Conservation (phyloP, 2,329 filamentous ascomycete species). For the Aspergillaceae sp. region DNA sequence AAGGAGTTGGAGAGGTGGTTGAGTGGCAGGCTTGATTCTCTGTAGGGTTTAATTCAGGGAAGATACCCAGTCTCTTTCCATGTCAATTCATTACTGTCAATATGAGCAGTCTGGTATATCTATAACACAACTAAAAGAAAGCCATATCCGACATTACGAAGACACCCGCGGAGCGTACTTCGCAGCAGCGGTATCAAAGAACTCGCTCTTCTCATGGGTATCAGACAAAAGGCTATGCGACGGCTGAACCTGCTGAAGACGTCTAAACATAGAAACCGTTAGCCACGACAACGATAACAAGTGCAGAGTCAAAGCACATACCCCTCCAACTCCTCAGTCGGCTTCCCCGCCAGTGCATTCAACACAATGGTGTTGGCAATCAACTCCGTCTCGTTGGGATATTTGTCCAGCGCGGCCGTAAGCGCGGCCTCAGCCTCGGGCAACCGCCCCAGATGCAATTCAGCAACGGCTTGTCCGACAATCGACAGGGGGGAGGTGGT, state of each 20-base stretch:
- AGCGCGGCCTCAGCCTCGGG: slow-evolving; percentile 85
- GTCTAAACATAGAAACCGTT: slow-evolving; percentile 14
- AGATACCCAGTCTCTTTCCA: background rate
- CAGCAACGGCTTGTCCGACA: slow-evolving; percentile 80
- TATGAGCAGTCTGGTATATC: background rate
- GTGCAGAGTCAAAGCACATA: slow-evolving; percentile 37
- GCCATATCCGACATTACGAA: slow-evolving; percentile 12
- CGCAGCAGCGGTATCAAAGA: slow-evolving; percentile 75
- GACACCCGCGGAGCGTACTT: slow-evolving; percentile 80
- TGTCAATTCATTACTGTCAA: slow-evolving; percentile 10
- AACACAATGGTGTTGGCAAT: slow-evolving; percentile 79
- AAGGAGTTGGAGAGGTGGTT: slow-evolving; percentile 19
- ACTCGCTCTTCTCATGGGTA: slow-evolving; percentile 71
- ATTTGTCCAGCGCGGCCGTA: slow-evolving; percentile 67
- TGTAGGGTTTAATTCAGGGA: too few relatives aligned
- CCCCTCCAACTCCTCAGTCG: slow-evolving; percentile 53
- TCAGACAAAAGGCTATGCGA: slow-evolving; percentile 65
- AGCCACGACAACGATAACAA: slow-evolving; percentile 8
- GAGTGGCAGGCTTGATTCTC: background rate
- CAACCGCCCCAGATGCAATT: slow-evolving; percentile 78
- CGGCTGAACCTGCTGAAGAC: slow-evolving; percentile 47
- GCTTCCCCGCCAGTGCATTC: slow-evolving; percentile 67
- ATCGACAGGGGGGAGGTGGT: slow-evolving; percentile 68
- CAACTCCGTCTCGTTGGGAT: slow-evolving; percentile 61
- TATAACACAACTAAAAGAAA: slow-evolving; percentile 10